Base-by-base conservation (phyloP, 148 eudicot species). In the Gaultheria prostrata region DNA sequence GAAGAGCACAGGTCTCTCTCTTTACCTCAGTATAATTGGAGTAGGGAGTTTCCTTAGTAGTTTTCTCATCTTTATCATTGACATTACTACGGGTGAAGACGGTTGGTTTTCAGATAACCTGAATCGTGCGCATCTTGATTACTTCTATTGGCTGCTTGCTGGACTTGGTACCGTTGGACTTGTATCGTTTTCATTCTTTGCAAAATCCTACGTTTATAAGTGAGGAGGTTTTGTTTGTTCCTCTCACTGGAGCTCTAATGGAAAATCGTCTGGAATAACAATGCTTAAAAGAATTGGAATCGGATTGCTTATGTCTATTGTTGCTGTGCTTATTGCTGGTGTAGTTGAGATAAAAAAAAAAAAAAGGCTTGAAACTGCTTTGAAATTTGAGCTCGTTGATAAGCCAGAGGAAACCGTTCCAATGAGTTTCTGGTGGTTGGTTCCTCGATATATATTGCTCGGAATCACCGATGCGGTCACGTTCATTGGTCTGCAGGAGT, bases 131-230 rank as follows among this genome's bases (percentile, higher is more conserved):
- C 92, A 91, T 85, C 88, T 93, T 59, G 97, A 93, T 88, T 90
- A 92, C 86, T 93, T 92, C 82, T 93, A 90, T 71, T 92, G 90
- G 93, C 48, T 93, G 65, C 87, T 93, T 32, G 93, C 89, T 33
- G 86, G 87, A 32, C 48, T 89, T 28, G 80, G 86, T 81, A 59
- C 83, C 0, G 30, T 76, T 4, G 74, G 70, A 28, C 61, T 88
- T 17, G 79, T 67, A 15, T 86, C 63, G 1, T 86, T 48, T 56
- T 17, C 82, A n/a, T 84, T 20, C 48, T 86, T 69, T 35, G 81
- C 88, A 45, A 88, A 79, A 82, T 82, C 83, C 17, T 88, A 88
- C 57, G 57, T 88, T 20, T 88, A 88, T 24, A 82, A 63, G 30
- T 35, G 82, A 69, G 79, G 46, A 80, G 76, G 39, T 30, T 28